Conservation (phyloP, 768 basidiomycete species). For the Astraeus odoratus region DNA sequence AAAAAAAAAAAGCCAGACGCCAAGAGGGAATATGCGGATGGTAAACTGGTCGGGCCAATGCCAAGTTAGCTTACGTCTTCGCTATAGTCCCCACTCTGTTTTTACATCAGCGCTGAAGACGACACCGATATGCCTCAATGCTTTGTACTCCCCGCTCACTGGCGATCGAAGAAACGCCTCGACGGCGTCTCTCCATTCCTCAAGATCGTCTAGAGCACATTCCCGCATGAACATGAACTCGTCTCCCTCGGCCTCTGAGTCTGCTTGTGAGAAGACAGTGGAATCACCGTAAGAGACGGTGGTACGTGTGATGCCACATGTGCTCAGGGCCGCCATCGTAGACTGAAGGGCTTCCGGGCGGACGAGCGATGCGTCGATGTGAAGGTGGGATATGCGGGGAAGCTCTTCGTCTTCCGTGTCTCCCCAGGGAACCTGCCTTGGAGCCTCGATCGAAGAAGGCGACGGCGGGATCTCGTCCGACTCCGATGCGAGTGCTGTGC, state of each 20-base stretch:
- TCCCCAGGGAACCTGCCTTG: not conserved
- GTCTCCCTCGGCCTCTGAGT: constrained; percentile 10
- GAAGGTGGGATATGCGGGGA: constrained; percentile 15
- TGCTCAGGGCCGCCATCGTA: constrained; percentile 14
- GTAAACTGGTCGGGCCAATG: not conserved
- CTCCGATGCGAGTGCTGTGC: constrained; percentile 15
- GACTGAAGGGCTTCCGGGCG: constrained; percentile 15
- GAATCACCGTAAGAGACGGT: constrained; percentile 17
- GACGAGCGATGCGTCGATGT: constrained; percentile 22
- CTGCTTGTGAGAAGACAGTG: constrained; percentile 3
- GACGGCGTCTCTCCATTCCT: constrained; percentile 19
- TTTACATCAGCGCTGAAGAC: constrained; percentile 11
- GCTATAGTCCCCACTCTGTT: constrained; percentile 20
- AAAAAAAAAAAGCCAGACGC: not conserved
- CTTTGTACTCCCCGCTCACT: constrained; percentile 11
- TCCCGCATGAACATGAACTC: constrained; percentile 21
- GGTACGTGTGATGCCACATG: constrained; percentile 16
- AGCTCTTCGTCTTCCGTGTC: not conserved
- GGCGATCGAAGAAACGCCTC: constrained; percentile 14
- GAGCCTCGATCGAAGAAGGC: not conserved
- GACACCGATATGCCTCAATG: constrained; percentile 13
- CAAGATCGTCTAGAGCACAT: constrained; percentile 26
- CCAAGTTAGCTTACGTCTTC: not conserved
- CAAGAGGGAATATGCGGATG: not conserved
- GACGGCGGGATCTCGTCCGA: not conserved